Conservation (phyloP, 169 alveolate species). For the Plasmodium vivax region DNA sequence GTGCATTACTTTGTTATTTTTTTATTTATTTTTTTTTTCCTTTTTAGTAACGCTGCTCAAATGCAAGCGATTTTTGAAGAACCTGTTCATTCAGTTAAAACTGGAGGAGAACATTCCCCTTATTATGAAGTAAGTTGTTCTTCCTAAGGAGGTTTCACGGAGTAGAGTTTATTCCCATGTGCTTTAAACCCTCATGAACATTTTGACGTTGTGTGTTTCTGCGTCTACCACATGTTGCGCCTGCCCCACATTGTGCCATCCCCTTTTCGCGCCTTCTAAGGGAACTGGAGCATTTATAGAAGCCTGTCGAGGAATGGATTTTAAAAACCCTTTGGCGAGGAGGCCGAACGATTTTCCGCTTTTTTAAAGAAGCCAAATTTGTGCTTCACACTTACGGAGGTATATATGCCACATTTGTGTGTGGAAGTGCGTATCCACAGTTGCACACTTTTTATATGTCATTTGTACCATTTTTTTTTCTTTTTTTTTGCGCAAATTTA, state of each 20-base stretch:
- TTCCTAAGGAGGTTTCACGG: not conserved
- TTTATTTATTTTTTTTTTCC: not conserved
- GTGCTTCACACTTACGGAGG: not conserved
- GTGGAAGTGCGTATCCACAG: not conserved
- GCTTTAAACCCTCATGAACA: not conserved
- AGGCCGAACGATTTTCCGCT: not conserved
- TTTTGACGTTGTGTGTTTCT: not conserved
- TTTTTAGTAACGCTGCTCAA: slow-evolving; percentile 20
- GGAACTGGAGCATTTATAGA: slow-evolving; percentile 20
- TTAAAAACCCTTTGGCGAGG: not conserved
- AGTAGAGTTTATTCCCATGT: not conserved
- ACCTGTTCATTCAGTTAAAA: slow-evolving; percentile 15
- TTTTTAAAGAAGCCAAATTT: not conserved
- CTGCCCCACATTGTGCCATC: not conserved
- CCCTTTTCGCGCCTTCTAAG: not conserved
- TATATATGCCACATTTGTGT: not conserved
- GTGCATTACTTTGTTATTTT: not conserved
- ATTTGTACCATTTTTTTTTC: not conserved
- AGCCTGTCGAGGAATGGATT: not conserved
- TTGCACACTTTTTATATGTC: not conserved
- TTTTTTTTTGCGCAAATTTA: not conserved
- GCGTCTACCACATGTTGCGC: not conserved
- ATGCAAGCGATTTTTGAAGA: slow-evolving; percentile 30
- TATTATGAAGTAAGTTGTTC: slow-evolving; percentile 18
- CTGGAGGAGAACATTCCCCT: slow-evolving; percentile 23